phyloP scores from a whole-genome alignment of 306 rosid species.

The Quercus agrifolia region DNA sequence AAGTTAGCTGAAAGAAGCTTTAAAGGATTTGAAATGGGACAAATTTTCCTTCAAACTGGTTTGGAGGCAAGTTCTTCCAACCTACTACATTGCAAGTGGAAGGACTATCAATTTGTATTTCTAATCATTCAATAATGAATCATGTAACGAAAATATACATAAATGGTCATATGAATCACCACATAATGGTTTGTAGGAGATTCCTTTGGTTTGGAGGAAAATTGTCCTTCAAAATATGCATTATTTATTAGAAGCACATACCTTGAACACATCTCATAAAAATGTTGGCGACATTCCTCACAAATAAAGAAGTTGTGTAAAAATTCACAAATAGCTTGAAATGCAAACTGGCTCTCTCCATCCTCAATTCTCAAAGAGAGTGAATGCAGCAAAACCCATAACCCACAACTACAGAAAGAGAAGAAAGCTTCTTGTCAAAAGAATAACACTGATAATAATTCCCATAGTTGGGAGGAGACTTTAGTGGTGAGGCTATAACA shows the following conservation, averaged over 20 bases:
- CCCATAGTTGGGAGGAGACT: not conserved
- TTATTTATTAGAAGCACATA: slow-evolving; percentile 15
- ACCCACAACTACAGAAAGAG: slow-evolving; percentile 72
- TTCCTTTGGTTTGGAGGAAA: too few species aligned
- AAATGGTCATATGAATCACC: too few species aligned
- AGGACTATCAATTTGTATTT: too few species aligned
- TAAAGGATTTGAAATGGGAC: slow-evolving; percentile 9
- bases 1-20: not conserved
- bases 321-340: slow-evolving; percentile 75
- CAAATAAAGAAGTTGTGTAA: slow-evolving; percentile 84
- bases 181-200: too few species aligned
- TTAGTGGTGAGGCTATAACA: not conserved
- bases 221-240: not conserved
- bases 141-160: too few species aligned
- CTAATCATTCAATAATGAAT: too few species aligned
- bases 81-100: too few species aligned
- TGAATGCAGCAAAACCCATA: slow-evolving; percentile 97
- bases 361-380: slow-evolving; percentile 85
- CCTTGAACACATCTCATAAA: slow-evolving; percentile 85
- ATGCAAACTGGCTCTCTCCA: slow-evolving; percentile 84
- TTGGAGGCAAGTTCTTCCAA: too few species aligned
- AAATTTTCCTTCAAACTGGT: too few species aligned
- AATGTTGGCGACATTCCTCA: slow-evolving; percentile 96
- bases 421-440: not conserved
- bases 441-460: not conserved